Evolutionary conservation across 2,329 filamentous ascomycete species (phyloP), one percentile per base, ranked within the genome.

Genomic region (Penicillium sp.): DNA sequence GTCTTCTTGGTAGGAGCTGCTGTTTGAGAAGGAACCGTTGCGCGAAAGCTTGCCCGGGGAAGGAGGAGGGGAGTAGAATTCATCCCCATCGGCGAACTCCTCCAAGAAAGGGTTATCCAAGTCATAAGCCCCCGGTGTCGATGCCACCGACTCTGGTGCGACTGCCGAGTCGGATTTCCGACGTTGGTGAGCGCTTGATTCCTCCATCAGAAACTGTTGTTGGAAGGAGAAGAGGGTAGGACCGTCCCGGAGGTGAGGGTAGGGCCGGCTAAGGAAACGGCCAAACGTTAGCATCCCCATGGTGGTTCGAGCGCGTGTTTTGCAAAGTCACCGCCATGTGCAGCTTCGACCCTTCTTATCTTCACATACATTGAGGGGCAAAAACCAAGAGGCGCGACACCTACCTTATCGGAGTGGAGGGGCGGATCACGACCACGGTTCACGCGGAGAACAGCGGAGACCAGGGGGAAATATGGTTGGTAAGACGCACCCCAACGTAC

Each of bases 1-100:
- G 71, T 93, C 91, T 66, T 95, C 90, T 56, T 95, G 90, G 68
- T 91, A 91, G n/a, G 86, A 88, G 73, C 88, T 91, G 74, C 87
- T 91, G 48, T 86, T 87, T n/a, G 90, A 92, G 73, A 92, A 92
- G 16, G 92, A 96, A 16, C 84, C 82, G 54, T 90, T 89, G 57
- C 92, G 86, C 8, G 92, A 96, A 48, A 92, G 61, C 61, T 80
- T 67, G 29, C 65, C 66, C 1, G 72, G 72, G 2, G 70, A 64
- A 3, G 57, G 63, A 33, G 68, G 56, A 6, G 70, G 63, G 37
- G 72, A 74, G 56, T 63, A 64, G 29, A 66, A 68, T 53, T 66
- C 67, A 59, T 73, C 71, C 19, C 65, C 58, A 19, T 60, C 62
- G 39, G 57, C 54, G 9, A 62, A 55, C n/a, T 70, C 70, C 26